Evolutionary conservation across 148 eudicot species (phyloP), one percentile per base, ranked within the genome.

Genomic region (Chenopodium suecicum): DNA sequence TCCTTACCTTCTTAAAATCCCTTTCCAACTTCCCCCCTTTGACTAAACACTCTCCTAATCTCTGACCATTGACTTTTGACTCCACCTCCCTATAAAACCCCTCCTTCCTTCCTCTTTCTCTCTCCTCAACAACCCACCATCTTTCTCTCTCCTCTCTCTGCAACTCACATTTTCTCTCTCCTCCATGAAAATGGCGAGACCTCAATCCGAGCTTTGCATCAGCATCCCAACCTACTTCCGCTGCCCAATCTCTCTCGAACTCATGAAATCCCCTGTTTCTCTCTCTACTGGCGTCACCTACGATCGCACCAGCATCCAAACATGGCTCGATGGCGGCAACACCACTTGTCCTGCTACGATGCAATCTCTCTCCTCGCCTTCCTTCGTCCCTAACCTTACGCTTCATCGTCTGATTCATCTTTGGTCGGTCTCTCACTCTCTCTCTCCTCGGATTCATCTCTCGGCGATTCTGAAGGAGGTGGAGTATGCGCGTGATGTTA

Each of bases 341-440:
- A 87, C 90, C n/a, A 90, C 92, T 8, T 92, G 96, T 70, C 96
- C 95, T 8, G 95, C 95, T 75, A 92, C 95, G 75, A 89, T 88
- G 90, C 93, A 89, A 46, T 81, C 87, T 34, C 92, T 92, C 25
- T 86, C 87, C 7, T 87, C 93, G 9, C 86, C 89, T 34, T 90
- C 91, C 56, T 75, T 90, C 70, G 89, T 91, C n/a, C 95, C 95
- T 9, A 92, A 92, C 74, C 90, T 88, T 34, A 90, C 92, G 16
- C 93, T 92, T 56, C 91, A 89, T 50, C 89, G 93, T 44, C 89
- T 92, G 68, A 92, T 92, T 62, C 85, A 85, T 54, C 81, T 86
- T 29, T 90, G 92, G 91, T 87, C 88, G 46, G 41, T 77, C 68
- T 86, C 85, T 4, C 75, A 22, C 19, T 74, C 80, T 25, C 77